Evolutionary conservation across 768 basidiomycete species (phyloP), one percentile per base, ranked within the genome.

Genomic region (Grammothele lineata): DNA sequence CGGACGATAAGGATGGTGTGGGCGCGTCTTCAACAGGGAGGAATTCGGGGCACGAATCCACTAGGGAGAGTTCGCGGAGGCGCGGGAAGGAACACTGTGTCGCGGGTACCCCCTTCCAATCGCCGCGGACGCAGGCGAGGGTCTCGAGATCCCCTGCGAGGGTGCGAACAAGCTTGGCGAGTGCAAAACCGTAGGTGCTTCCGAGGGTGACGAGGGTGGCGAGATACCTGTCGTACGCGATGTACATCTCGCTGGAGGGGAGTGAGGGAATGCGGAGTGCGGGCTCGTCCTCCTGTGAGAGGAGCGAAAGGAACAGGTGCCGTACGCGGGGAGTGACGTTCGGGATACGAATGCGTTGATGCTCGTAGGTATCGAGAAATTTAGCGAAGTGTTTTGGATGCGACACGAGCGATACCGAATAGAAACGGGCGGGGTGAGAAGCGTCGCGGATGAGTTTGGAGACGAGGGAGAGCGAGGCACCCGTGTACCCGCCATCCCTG

Each of bases 401-500:
- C 9, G 7, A 17, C 6, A 19, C n/a, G 15, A 36, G 35, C 7
- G 18, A 14, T 6, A 36, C 35, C 6, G 15, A 39, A 34, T 47
- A 40, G 39, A 52, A 52, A 37, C 51, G 51, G 17, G 46, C 42
- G 17, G 64, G 56, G 6, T 47, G 55, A 2, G 64, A 56, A 24
- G 56, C 55, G 1, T 45, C 53, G 33, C 54, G 60, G 44, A 65
- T 50, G 39, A 59, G 59, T 18, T 57, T 58, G 14, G 64, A 67
- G 27, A 64, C 64, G 14, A 55, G 58, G 1, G 63, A 44, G 18
- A 67, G 57, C 5, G 65, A 48, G 37, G 58, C 62, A 5, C 60
- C 65, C 4, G 61, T 58, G 5, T 26, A 50, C 2, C 65, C 66
- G 33, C 60, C 64, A 43, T 64, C 66, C 3, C 56, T 57, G 48